Percentiles rank a stretch among this genome's conserved stretches.
phyloP scores from a whole-genome alignment of 352 stramenopile species.

The Blastocystis sp. region DNA sequence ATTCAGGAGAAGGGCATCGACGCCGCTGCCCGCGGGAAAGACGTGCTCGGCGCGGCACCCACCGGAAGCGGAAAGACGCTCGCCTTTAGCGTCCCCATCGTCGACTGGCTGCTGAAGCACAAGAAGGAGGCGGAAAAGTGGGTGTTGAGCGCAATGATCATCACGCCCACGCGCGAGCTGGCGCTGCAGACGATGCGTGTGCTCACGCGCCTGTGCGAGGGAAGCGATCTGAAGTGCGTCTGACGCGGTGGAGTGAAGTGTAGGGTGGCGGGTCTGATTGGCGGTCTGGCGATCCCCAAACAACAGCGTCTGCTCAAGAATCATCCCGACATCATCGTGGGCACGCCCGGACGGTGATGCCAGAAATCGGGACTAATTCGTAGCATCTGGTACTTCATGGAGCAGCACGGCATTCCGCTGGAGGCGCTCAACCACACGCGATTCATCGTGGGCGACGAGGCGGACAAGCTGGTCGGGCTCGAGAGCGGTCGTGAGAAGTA shows the following conservation, averaged over 20 bases:
- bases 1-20: constrained; percentile 85
- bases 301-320: constrained; percentile 84
- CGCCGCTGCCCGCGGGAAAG: constrained; percentile 83
- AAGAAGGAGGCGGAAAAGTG: constrained; percentile 76
- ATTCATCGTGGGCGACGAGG: constrained; percentile 86
- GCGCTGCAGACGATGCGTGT: constrained; percentile 81
- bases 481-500: neutral
- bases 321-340: constrained; percentile 85
- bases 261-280: constrained; percentile 83
- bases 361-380: neutral
- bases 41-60: constrained; percentile 86
- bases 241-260: constrained; percentile 72
- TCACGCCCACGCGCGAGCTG: constrained; percentile 85
- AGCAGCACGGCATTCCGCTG: constrained; percentile 80
- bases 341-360: constrained; percentile 79
- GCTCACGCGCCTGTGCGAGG: constrained; percentile 22
- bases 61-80: constrained; percentile 89
- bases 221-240: neutral
- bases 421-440: constrained; percentile 80
- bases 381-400: constrained; percentile 85
- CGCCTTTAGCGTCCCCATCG: constrained; percentile 86
- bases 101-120: constrained; percentile 84
- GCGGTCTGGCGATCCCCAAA: constrained; percentile 86
- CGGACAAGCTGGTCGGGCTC: constrained; percentile 77
- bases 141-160: constrained; percentile 77